Base-by-base conservation (phyloP, 2,329 filamentous ascomycete genomes). In the Emericellopsis cladophorae region DNA sequence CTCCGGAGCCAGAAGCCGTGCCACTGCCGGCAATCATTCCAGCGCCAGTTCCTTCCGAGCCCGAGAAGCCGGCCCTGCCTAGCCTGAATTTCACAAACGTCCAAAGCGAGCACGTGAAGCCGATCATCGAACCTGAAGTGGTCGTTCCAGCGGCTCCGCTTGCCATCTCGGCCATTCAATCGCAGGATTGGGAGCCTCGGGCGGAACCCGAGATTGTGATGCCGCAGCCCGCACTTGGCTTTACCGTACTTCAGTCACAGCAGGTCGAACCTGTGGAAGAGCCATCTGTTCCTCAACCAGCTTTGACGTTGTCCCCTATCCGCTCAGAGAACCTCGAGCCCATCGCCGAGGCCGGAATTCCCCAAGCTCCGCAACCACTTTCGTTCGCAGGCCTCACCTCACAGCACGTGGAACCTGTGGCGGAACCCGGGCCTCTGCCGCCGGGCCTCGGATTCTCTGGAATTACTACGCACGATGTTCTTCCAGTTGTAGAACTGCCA, bases 81-180 rank as follows among this genome's bases (percentile, higher is more conserved):
- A 26, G 49, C 1, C 50, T 62, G 29, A 50, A 40, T 37, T 41
- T 61, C 39, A 57, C 59, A 5, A 47, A 52, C 6, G 50, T 64
- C n/a, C 39, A 53, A 12, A 51, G 52, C 1, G 54, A 66, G 46
- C 53, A 65, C 29, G 54, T 68, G 26, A 51, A 58, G 42, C 60
- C 60, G 4, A 46, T 58, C 12, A 40, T 47, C 7, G 54, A 47
- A 31, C 46, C 47, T n/a, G 52, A 52, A 40, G 33, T 37, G 4
- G 34, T 37, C 22, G 35, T 37, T n/a, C 37, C 41, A 9, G 3
- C 22, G 9, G 36, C 36, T 29, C 31, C 16, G 9, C 18, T 45
- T 21, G 32, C 31, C n/a, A 18, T 52, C 5, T 50, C 47, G 6
- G 37, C 45, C 10, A 45, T 52, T 23, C 21, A 44, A 15, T 42